Base-by-base conservation (phyloP, 176 grass and related monocot species). In the Carex littledalei region DNA sequence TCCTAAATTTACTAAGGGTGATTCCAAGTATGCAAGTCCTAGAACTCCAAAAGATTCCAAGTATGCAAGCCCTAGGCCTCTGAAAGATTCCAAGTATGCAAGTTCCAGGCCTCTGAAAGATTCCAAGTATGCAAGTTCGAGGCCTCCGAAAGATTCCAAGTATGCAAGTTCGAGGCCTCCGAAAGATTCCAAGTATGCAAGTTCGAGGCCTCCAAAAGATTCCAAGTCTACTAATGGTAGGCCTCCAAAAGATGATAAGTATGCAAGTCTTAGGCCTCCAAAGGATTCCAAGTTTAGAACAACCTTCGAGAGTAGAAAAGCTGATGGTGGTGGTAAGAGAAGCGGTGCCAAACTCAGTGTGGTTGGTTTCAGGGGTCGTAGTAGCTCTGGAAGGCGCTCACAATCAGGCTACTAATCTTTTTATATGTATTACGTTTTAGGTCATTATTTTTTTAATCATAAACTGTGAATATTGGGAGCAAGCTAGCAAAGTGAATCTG, bases 301-400 rank as follows among this genome's bases (percentile, higher is more conserved):
- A 37, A 88, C 67, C 49, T 81, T 80, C 0, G 88, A 92, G 12
- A 78, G 82, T 22, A 86, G 71, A 72, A 95, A 88, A 55, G 45
- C 84, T 15, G 88, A 89, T 79, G 61, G 17, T 14, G 14, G 83
- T 84, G 86, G 82, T 12, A 89, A 85, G 60, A 47, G 58, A 8
- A 35, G 63, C 2, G 62, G 82, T 78, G 60, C 75, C 65, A 99
- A 99, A 79, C 81, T 95, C 32, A 92, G 86, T 54, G 93, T 99
- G 34, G 90, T 99, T 17, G 96, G 93, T 62, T 99, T 99, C 85
- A 99, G 93, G 81, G 93, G 96, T 6, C 96, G 96, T 86, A 95
- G 96, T 86, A 95, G 89, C 82, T 92, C 93, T 49, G 89, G 87
- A 20, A 94, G 84, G 83, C 86, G 87, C 0, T 32, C 61, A 0